These are phyloP conservation scores for Tetrapisispora iriomotensis DNA, from an alignment of 805 yeast species.

Conservation along the genomic window DNA sequence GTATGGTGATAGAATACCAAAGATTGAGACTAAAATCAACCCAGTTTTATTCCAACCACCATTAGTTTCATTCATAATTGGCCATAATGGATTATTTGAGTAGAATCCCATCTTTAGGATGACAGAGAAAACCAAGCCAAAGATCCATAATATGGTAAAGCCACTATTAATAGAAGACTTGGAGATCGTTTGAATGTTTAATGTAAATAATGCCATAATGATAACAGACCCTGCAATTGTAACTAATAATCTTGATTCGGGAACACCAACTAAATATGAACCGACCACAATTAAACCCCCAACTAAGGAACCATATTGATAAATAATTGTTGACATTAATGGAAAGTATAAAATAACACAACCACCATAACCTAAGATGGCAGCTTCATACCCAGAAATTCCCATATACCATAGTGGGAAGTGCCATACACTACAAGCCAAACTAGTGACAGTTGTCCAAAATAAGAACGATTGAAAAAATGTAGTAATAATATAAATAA, in stretches of 20 bases:
- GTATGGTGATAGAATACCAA: constrained; percentile 54
- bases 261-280: constrained; percentile 57
- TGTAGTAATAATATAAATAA: constrained; percentile 29
- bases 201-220: constrained; percentile 48
- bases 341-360: constrained; percentile 48
- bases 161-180: constrained; percentile 16
- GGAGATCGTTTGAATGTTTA: constrained; percentile 38
- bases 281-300: constrained; percentile 64
- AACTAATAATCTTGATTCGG: constrained; percentile 57
- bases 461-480: constrained; percentile 61
- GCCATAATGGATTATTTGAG: constrained; percentile 95
- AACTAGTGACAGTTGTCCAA: constrained; percentile 77
- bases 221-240: constrained; percentile 60
- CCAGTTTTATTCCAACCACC: constrained; percentile 83
- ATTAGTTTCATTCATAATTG: constrained; percentile 72
- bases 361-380: constrained; percentile 45
- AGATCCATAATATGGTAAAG: constrained; percentile 20
- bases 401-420: constrained; percentile 99
- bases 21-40: constrained; percentile 29
- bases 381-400: constrained; percentile 84
- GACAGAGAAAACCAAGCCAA: constrained; percentile 69
- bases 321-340: constrained; percentile 21
- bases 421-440: constrained; percentile 87
- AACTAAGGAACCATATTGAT: constrained; percentile 29
- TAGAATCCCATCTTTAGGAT: constrained; percentile 64